phyloP scores from a whole-genome alignment of 1,284 basidiomycete genomes.

The Cystobasidium slooffiae region DNA sequence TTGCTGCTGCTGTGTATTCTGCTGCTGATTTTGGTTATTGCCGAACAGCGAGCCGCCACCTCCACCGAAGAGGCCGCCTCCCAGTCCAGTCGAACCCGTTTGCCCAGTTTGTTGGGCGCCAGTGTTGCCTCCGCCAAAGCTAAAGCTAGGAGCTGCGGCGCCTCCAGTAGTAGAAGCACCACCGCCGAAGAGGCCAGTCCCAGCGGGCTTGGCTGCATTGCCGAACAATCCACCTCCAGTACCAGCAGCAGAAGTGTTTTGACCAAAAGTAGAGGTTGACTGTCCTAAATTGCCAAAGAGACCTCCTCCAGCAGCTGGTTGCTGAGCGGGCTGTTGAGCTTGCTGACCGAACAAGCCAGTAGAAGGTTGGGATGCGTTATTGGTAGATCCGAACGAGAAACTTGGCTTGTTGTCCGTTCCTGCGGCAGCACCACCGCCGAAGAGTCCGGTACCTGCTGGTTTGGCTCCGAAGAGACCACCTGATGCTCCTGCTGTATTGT shows the following conservation, averaged over 20 bases:
- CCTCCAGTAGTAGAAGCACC: background rate
- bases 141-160: slow-evolving; percentile 9
- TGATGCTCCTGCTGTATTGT: slow-evolving; percentile 42
- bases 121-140: slow-evolving; percentile 21
- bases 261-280: slow-evolving; percentile 20
- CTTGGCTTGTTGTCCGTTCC: slow-evolving; percentile 41
- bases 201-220: slow-evolving; percentile 41
- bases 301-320: slow-evolving; percentile 43
- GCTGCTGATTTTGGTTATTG: slow-evolving; percentile 35
- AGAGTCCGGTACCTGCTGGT: slow-evolving; percentile 49
- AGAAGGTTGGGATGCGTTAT: slow-evolving; percentile 13
- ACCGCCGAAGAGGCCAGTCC: slow-evolving; percentile 45
- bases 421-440: slow-evolving; percentile 42
- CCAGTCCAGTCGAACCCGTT: slow-evolving; percentile 26
- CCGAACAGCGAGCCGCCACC: slow-evolving; percentile 19
- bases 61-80: slow-evolving; percentile 20
- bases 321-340: slow-evolving; percentile 50
- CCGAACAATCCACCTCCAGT: slow-evolving; percentile 17
- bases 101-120: slow-evolving; percentile 1
- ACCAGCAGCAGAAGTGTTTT: slow-evolving; percentile 8
- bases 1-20: slow-evolving; percentile 23
- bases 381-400: slow-evolving; percentile 26
- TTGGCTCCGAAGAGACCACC: slow-evolving; percentile 43
- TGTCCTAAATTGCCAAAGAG: slow-evolving; percentile 50
- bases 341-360: slow-evolving; percentile 24